phyloP scores from a whole-genome alignment of 2,329 filamentous ascomycete species.

The Malbranchea zuffiana region DNA sequence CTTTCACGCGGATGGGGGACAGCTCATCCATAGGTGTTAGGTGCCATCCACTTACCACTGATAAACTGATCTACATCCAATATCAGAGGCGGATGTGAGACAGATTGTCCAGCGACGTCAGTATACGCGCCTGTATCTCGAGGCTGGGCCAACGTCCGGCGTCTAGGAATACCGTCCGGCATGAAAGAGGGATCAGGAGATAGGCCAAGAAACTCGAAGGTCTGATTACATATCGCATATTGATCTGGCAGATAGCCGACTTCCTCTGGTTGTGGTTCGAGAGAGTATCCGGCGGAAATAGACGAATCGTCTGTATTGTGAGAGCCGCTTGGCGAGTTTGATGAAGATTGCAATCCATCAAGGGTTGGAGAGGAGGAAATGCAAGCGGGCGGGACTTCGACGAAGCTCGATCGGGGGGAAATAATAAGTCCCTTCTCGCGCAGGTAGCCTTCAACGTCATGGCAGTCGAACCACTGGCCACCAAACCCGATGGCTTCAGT shows the following conservation, averaged over 20 bases:
- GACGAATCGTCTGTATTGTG: background rate
- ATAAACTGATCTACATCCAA: slow-evolving; percentile 23
- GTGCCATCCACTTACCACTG: slow-evolving; percentile 15
- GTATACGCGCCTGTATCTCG: too few species aligned
- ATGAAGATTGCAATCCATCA: slow-evolving; percentile 10
- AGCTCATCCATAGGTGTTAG: background rate
- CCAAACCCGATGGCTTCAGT: slow-evolving; percentile 48
- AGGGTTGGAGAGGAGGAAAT: background rate
- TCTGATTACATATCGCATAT: slow-evolving; percentile 6
- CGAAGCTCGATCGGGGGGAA: slow-evolving; percentile 21
- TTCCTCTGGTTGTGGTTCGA: slow-evolving; percentile 1
- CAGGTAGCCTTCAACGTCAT: slow-evolving; percentile 67
- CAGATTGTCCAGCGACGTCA: background rate
- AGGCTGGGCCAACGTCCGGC: background rate
- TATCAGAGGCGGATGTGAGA: slow-evolving; percentile 11
- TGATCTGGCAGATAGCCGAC: slow-evolving; percentile 1
- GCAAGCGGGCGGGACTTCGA: slow-evolving; percentile 17
- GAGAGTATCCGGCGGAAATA: background rate
- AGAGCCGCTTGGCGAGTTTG: background rate
- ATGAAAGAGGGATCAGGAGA: background rate
- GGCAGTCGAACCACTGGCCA: slow-evolving; percentile 64
- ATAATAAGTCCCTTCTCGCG: slow-evolving; percentile 31
- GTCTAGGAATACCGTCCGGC: background rate
- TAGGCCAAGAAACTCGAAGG: slow-evolving; percentile 6
- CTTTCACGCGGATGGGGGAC: background rate